Evolutionary conservation across 108 stramenopile genomes (phyloP).

Genomic region (Cylindrotheca fusiformis): DNA sequence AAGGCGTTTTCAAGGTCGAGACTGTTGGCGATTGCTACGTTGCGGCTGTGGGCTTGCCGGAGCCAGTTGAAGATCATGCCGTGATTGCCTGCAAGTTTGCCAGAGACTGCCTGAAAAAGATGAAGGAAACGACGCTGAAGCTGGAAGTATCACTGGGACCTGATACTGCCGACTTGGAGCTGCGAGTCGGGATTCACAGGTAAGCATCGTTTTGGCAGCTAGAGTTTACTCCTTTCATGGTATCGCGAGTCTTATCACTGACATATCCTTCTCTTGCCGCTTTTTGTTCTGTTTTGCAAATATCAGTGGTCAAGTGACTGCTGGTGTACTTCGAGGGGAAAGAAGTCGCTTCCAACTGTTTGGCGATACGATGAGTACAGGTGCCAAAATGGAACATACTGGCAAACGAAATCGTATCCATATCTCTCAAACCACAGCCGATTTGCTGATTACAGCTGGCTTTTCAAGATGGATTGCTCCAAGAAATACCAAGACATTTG

Average conservation of each 20-base stretch:
- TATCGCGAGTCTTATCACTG: too few species aligned
- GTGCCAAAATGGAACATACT: constrained; percentile 41
- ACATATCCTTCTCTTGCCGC: too few species aligned
- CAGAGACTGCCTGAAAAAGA: background rate
- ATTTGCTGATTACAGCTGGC: constrained; percentile 17
- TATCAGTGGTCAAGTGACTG: constrained; percentile 38
- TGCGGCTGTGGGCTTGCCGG: background rate
- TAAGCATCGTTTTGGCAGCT: too few species aligned
- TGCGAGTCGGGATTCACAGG: constrained; percentile 27
- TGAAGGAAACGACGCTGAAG: background rate
- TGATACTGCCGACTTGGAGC: constrained; percentile 16
- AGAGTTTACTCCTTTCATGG: too few species aligned
- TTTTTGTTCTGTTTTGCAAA: too few species aligned
- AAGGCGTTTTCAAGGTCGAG: constrained; percentile 8
- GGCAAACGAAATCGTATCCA: constrained; percentile 35
- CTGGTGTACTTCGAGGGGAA: constrained; percentile 60
- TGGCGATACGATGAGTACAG: constrained; percentile 49
- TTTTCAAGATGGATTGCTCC: constrained; percentile 27
- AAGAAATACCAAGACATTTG: constrained; percentile 23
- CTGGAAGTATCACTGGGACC: constrained; percentile 17
- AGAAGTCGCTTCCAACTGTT: constrained; percentile 54
- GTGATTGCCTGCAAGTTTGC: constrained; percentile 25
- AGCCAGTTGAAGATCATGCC: constrained; percentile 6
- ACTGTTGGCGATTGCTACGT: constrained; percentile 45
- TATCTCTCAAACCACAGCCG: constrained; percentile 29